Evolutionary conservation across 441 rosid genomes (phyloP).

Genomic region (Daphne laureola): DNA sequence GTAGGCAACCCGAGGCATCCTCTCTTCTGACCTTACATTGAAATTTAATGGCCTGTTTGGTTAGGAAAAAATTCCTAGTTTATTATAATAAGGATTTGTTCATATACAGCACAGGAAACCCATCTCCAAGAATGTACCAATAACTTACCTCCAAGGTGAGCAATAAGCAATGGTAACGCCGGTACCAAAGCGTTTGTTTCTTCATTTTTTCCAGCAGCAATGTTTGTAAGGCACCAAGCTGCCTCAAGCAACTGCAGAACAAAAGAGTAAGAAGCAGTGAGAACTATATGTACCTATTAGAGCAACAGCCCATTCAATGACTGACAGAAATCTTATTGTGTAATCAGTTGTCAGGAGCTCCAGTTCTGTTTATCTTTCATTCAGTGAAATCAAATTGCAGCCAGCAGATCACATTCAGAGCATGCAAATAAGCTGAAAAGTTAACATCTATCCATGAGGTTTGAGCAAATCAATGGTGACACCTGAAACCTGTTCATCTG

Average conservation of each 20-base stretch:
- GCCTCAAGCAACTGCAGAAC: constrained; percentile 83
- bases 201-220: constrained; percentile 90
- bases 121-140: neutral
- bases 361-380: too few relatives aligned
- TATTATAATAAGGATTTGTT: neutral
- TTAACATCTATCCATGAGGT: too few relatives aligned
- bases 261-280: constrained; percentile 9
- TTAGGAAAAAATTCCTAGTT: too few relatives aligned
- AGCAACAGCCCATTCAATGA: too few relatives aligned
- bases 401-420: too few relatives aligned
- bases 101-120: neutral
- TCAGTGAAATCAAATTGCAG: too few relatives aligned
- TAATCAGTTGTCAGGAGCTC: too few relatives aligned
- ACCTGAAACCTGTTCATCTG: constrained; percentile 71
- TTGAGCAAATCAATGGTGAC: neutral
- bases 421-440: too few relatives aligned
- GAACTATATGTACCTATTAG: neutral
- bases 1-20: too few relatives aligned
- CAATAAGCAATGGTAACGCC: constrained; percentile 86
- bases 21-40: too few relatives aligned
- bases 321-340: too few relatives aligned
- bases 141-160: constrained; percentile 82
- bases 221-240: constrained; percentile 96
- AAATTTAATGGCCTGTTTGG: too few relatives aligned
- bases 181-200: constrained; percentile 84